A percentile compares a stretch with the other conserved stretches of the same genome.
Evolutionary conservation across 1,284 basidiomycete species (phyloP).

Genomic region (Malassezia furfur): DNA sequence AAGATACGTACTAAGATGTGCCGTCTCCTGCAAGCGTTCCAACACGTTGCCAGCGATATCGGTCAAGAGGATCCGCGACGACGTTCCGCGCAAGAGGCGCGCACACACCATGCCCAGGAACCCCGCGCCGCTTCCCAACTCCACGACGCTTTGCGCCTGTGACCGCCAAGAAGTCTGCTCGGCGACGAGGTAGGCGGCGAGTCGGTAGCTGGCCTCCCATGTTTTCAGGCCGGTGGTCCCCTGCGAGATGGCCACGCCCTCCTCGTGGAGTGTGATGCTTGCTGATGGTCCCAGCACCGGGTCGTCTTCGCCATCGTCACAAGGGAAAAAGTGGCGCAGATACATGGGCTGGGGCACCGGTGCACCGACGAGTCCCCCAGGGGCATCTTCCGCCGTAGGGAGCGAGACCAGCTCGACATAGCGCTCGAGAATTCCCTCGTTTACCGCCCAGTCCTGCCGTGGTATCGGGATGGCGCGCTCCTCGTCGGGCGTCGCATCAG

Average conservation of each 20-base stretch:
- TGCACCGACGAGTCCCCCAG: not conserved
- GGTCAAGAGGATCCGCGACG: constrained; percentile 10
- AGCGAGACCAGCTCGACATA: constrained; percentile 10
- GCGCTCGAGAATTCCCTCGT: constrained; percentile 9
- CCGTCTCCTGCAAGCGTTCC: constrained; percentile 11
- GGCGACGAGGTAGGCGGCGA: constrained; percentile 18
- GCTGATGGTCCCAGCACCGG: constrained; percentile 4
- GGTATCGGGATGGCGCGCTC: not conserved
- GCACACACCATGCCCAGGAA: constrained; percentile 20
- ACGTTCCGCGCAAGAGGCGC: not conserved
- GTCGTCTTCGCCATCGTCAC: not conserved
- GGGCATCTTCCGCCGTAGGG: not conserved
- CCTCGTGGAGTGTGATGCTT: constrained; percentile 16
- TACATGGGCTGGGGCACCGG: not conserved
- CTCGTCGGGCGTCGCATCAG: not conserved
- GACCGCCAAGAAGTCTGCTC: not conserved
- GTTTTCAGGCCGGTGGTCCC: constrained; percentile 25
- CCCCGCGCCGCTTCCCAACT: constrained; percentile 25
- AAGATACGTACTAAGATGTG: constrained; percentile 10
- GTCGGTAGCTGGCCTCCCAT: constrained; percentile 21
- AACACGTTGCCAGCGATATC: constrained; percentile 21
- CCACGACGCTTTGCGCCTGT: constrained; percentile 11
- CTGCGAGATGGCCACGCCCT: constrained; percentile 18
- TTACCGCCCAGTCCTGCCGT: not conserved
- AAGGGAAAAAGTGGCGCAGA: constrained; percentile 5